Evolutionary conservation across 2,329 filamentous ascomycete genomes (phyloP).

Genomic region (Trichoderma brevicompactum): DNA sequence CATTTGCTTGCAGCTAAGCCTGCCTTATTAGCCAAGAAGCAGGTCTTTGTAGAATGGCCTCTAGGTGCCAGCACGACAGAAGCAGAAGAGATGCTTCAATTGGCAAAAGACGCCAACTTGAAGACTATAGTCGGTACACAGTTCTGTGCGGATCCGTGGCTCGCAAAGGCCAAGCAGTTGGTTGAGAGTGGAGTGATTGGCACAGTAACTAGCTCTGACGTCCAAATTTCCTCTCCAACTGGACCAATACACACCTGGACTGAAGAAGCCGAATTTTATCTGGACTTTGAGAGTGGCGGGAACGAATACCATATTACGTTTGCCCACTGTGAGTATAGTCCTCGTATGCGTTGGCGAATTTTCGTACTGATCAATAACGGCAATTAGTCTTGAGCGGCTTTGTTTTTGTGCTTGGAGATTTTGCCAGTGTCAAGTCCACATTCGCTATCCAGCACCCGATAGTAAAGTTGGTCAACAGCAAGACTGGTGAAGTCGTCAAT

Average conservation of each 20-base stretch:
- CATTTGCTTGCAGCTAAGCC: constrained; percentile 42
- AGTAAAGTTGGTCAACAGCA: constrained; percentile 33
- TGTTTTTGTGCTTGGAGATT: constrained; percentile 7
- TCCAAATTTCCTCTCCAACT: not conserved
- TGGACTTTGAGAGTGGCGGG: constrained; percentile 35
- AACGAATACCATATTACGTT: constrained; percentile 35
- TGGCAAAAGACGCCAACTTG: constrained; percentile 41
- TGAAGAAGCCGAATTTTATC: constrained; percentile 33
- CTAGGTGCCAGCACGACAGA: constrained; percentile 47
- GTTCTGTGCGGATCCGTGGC: constrained; percentile 48
- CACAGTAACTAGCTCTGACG: constrained; percentile 17
- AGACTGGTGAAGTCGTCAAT: constrained; percentile 34
- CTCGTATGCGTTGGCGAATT: too few relatives aligned
- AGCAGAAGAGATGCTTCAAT: constrained; percentile 45
- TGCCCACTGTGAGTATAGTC: constrained; percentile 18
- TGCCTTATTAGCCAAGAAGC: constrained; percentile 53
- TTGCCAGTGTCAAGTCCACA: constrained; percentile 30
- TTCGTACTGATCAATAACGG: not conserved
- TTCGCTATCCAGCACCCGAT: constrained; percentile 35
- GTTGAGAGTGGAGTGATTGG: constrained; percentile 29
- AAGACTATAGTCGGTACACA: constrained; percentile 54
- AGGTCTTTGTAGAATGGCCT: constrained; percentile 60
- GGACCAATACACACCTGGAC: constrained; percentile 30
- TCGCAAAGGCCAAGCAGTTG: constrained; percentile 28
- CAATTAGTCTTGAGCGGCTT: constrained; percentile 31